Percentiles rank a stretch among this genome's conserved stretches.
Conservation (phyloP, 129 eudicot genomes). For the Flaveria sonorensis region DNA sequence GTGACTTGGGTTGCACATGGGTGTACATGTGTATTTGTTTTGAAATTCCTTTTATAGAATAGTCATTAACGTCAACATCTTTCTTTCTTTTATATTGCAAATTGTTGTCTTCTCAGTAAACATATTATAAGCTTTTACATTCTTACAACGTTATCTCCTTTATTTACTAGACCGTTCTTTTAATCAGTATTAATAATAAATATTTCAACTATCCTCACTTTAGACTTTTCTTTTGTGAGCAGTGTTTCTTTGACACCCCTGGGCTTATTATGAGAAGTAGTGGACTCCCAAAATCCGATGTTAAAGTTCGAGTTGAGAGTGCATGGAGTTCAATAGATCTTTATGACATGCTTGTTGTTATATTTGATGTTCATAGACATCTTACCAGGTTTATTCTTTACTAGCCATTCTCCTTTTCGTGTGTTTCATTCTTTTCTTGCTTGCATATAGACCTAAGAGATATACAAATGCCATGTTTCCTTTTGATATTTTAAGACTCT, state of each 20-base stretch:
- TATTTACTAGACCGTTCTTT: neutral
- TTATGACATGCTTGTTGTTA: conserved; percentile 75
- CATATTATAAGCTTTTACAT: neutral
- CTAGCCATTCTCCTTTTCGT: conserved; percentile 5
- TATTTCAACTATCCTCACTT: conserved; percentile 13
- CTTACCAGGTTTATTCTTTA: conserved; percentile 65
- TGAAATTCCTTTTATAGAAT: neutral
- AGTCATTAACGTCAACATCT: conserved; percentile 1
- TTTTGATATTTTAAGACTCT: neutral
- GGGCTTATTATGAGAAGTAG: conserved; percentile 74
- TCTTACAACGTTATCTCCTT: neutral
- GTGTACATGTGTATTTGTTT: neutral
- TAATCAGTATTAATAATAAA: neutral
- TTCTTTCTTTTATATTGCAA: conserved; percentile 1
- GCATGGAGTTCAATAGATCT: conserved; percentile 80
- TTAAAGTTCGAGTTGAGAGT: conserved; percentile 73
- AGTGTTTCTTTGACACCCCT: conserved; percentile 99
- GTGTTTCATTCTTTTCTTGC: neutral
- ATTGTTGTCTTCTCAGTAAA: conserved; percentile 6
- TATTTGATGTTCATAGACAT: conserved; percentile 95
- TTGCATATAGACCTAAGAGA: conserved; percentile 3
- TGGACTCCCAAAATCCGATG: conserved; percentile 75
- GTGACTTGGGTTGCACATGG: neutral
- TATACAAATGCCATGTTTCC: neutral
- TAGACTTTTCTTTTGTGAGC: conserved; percentile 34